Conservation (phyloP, 495 filamentous ascomycete genomes). For the Aspergillus heteromorphus region DNA sequence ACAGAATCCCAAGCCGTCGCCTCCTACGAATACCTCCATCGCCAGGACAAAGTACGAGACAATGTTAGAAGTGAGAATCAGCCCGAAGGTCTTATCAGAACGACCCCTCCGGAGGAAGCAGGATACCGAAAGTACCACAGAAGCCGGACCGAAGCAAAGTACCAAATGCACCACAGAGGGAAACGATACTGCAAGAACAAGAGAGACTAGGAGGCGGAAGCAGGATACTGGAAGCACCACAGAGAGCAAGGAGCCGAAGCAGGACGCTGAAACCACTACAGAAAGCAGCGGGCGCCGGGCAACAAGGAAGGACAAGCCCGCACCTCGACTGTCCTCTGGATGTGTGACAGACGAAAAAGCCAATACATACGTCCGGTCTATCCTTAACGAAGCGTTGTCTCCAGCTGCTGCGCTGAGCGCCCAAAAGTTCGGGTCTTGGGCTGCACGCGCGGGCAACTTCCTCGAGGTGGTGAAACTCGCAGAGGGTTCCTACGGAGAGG, state of each 20-base stretch:
- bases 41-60: slow-evolving; percentile 15
- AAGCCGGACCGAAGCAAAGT: no score
- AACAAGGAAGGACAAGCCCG: slow-evolving; percentile 15
- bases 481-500: slow-evolving; percentile 49
- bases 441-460: slow-evolving; percentile 34
- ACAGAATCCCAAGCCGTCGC: slow-evolving; percentile 1
- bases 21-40: not conserved
- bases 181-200: no score
- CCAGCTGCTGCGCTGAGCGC: slow-evolving; percentile 32
- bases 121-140: not conserved
- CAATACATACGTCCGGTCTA: slow-evolving; percentile 35
- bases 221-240: not conserved
- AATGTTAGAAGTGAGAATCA: slow-evolving; percentile 34
- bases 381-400: slow-evolving; percentile 36
- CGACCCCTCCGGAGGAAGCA: not conserved
- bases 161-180: no score
- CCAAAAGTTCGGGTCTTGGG: slow-evolving; percentile 41
- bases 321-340: slow-evolving; percentile 29
- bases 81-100: not conserved
- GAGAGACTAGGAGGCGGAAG: no score
- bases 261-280: no score
- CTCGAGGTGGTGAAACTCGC: slow-evolving; percentile 45
- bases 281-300: slow-evolving; percentile 10
- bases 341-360: slow-evolving; percentile 32
- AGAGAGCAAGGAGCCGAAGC: no score